Evolutionary conservation across 2,329 filamentous ascomycete genomes (phyloP), one percentile per base, ranked within the genome.

Genomic region (Stenocarpella maydis): DNA sequence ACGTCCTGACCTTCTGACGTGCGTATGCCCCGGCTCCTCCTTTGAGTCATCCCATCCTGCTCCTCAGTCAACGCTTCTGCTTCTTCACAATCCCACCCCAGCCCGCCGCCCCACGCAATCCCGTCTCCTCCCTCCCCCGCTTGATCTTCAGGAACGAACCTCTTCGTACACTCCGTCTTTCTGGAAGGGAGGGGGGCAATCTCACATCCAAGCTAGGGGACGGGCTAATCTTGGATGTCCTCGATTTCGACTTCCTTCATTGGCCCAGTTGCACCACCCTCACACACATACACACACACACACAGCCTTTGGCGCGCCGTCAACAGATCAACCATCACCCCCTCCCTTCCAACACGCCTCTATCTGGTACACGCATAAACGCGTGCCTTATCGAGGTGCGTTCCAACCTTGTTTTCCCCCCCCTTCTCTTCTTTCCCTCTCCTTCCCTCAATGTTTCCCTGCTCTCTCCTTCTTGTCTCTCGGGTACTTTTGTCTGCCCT

Each of bases 61-160:
- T n/a, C n/a, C n/a, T n/a, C n/a, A n/a, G n/a, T n/a, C n/a, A n/a
- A n/a, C n/a, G n/a, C n/a, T n/a, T n/a, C n/a, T n/a, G n/a, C n/a
- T n/a, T n/a, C n/a, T n/a, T n/a, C n/a, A n/a, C n/a, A n/a, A n/a
- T n/a, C n/a, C n/a, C n/a, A n/a, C n/a, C n/a, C n/a, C n/a, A n/a
- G n/a, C 31, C 8, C 31, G 58, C 31, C 49, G 49, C 55, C 55
- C 69, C 69, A 58, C 65, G 65, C 15, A 58, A 58, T 21, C n/a
- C 31, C 24, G 52, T 55, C 31, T 28, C 52, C 50, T 55, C 41
- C 64, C 37, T 21, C 65, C 37, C 31, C 65, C 37, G 31, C 52
- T 58, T 58, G 53, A 61, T 52, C 68, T 37, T 67, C 68, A 69
- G 68, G 68, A 53, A 67, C 68, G 68, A 69, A 64, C 68, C 64